phyloP scores from a whole-genome alignment of 2,329 filamentous ascomycete genomes.

The Verruconis gallopava region DNA sequence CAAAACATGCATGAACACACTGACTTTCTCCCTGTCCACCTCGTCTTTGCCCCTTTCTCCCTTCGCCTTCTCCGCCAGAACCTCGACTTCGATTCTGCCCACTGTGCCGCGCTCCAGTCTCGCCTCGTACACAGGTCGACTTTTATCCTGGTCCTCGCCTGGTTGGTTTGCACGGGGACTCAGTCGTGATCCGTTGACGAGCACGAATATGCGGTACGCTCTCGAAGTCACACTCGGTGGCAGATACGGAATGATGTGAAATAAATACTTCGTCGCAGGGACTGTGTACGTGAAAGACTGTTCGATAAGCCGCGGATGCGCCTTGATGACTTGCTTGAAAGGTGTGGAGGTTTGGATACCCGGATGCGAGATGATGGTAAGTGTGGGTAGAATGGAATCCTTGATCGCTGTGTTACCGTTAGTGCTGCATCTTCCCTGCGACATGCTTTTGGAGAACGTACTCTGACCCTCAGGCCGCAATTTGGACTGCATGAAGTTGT shows the following conservation, averaged over 20 bases:
- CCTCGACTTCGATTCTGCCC: constrained; percentile 66
- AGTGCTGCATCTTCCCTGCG: no score
- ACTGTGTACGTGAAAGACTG: constrained; percentile 63
- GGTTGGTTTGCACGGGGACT: constrained; percentile 31
- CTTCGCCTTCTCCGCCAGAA: constrained; percentile 37
- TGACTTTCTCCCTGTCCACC: constrained; percentile 67
- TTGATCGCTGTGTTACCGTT: constrained; percentile 32
- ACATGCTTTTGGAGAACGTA: constrained; percentile 25
- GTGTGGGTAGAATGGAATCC: constrained; percentile 53
- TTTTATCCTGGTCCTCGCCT: constrained; percentile 32
- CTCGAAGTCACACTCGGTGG: constrained; percentile 51
- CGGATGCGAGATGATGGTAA: constrained; percentile 57
- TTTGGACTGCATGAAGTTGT: constrained; percentile 23
- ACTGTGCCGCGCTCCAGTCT: constrained; percentile 55
- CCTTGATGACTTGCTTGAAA: constrained; percentile 50
- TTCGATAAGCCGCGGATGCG: constrained; percentile 52
- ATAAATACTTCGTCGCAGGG: constrained; percentile 51
- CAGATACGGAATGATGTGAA: constrained; percentile 58
- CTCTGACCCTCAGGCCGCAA: constrained; percentile 31
- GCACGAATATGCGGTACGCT: constrained; percentile 65
- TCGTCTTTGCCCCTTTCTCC: constrained; percentile 3
- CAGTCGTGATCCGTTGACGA: constrained; percentile 51
- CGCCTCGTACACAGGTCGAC: constrained; percentile 62
- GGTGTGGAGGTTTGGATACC: constrained; percentile 48
- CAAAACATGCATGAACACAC: constrained; percentile 59